phyloP scores from a whole-genome alignment of 2,329 filamentous ascomycete genomes.

The Cladosporium sp. region DNA sequence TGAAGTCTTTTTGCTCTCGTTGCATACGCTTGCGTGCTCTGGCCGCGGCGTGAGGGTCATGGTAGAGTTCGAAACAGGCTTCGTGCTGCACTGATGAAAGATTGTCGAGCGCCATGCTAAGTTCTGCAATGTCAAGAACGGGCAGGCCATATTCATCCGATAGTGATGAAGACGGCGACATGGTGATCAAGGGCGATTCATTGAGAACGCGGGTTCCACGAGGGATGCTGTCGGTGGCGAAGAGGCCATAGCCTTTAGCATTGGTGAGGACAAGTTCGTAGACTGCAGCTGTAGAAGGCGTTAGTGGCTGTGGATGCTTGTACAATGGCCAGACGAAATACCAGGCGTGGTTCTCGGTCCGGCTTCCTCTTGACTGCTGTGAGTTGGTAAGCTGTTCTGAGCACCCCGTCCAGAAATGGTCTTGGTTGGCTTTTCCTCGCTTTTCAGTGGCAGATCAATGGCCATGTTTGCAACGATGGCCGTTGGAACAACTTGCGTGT shows the following conservation, averaged over 20 bases:
- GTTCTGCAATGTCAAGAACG: not conserved
- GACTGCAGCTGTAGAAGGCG: not conserved
- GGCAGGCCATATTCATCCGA: too few relatives aligned
- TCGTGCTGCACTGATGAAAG: slow-evolving; percentile 14
- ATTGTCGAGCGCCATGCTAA: not conserved
- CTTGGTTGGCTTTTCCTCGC: not conserved
- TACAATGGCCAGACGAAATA: not conserved
- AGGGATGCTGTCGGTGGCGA: slow-evolving; percentile 31
- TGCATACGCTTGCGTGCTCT: not conserved
- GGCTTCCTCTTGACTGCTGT: not conserved
- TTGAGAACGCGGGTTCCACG: slow-evolving; percentile 32
- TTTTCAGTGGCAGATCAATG: not conserved
- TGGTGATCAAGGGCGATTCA: slow-evolving; percentile 19
- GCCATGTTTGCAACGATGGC: not conserved
- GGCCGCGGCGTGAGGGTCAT: not conserved
- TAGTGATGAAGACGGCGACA: too few relatives aligned
- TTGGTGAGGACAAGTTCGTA: slow-evolving; percentile 22
- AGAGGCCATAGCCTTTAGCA: slow-evolving; percentile 30
- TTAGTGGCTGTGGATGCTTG: not conserved
- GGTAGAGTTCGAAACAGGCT: slow-evolving; percentile 15
- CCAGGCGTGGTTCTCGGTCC: too few relatives aligned
- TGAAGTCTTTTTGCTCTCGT: not conserved
- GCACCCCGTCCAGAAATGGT: not conserved
- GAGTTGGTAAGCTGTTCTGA: not conserved
- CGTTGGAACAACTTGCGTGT: too few relatives aligned